These are phyloP conservation scores for Streptanthus diversifolius DNA, from an alignment of 345 rosid genomes.

Conservation along the genomic window DNA sequence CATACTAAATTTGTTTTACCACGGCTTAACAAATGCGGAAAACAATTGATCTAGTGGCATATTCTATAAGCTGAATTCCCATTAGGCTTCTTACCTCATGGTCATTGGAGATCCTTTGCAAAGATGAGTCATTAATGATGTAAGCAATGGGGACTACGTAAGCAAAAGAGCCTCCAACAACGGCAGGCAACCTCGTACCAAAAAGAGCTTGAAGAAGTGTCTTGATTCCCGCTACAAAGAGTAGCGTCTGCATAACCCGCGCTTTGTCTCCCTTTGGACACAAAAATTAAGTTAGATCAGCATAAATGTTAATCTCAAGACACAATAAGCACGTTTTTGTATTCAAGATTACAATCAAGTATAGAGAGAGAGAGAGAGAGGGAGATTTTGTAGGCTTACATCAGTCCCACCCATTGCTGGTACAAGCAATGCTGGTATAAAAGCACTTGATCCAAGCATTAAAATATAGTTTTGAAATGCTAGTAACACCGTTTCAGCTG, in stretches of 20 bases:
- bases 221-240: slow-evolving; percentile 85
- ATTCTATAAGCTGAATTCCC: neutral
- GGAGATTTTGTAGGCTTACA: slow-evolving; percentile 46
- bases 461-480: slow-evolving; percentile 95
- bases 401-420: slow-evolving; percentile 83
- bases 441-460: slow-evolving; percentile 86
- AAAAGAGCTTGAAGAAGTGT: slow-evolving; percentile 84
- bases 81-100: slow-evolving; percentile 40
- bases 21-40: neutral
- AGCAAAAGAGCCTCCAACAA: slow-evolving; percentile 87
- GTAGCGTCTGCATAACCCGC: slow-evolving; percentile 77
- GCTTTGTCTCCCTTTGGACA: slow-evolving; percentile 71
- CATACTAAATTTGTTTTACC: neutral
- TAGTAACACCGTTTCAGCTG: slow-evolving; percentile 74
- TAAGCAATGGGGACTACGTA: slow-evolving; percentile 65
- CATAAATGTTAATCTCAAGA: neutral
- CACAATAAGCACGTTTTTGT: neutral
- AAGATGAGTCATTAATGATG: slow-evolving; percentile 69
- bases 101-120: slow-evolving; percentile 52
- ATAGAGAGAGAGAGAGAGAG: neutral
- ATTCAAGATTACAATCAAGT: neutral
- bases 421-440: slow-evolving; percentile 76
- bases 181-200: slow-evolving; percentile 88
- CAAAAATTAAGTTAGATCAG: neutral
- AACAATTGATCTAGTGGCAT: neutral